Conservation (phyloP, 768 basidiomycete genomes). For the Leucosporidium scottii region DNA sequence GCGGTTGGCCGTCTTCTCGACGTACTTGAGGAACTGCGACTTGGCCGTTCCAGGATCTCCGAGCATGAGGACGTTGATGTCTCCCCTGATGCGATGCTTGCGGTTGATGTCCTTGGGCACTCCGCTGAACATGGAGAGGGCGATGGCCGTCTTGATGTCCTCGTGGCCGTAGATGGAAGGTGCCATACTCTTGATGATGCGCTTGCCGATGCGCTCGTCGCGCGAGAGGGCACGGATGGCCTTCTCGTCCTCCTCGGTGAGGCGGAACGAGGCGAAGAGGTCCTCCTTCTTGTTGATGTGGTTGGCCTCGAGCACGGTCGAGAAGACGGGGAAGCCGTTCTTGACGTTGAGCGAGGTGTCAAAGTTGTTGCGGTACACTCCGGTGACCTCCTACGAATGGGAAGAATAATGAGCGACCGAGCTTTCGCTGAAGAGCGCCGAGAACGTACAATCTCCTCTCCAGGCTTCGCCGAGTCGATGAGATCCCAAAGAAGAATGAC, state of each 20-base stretch:
- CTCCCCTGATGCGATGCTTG: conserved; percentile 92
- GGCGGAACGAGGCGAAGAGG: conserved; percentile 91
- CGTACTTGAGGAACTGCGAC: conserved; percentile 97
- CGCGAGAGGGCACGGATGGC: conserved; percentile 78
- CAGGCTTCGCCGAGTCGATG: conserved; percentile 95
- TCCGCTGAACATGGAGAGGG: conserved; percentile 89
- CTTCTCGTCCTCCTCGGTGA: conserved; percentile 94
- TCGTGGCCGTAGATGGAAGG: conserved; percentile 99
- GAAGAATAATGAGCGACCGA: not conserved
- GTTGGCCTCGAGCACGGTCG: conserved; percentile 95
- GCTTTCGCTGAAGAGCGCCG: not conserved
- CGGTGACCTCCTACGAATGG: conserved; percentile 78
- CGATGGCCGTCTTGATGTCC: conserved; percentile 95
- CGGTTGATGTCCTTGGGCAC: conserved; percentile 92
- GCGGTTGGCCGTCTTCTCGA: conserved; percentile 95
- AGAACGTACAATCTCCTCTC: conserved; percentile 83
- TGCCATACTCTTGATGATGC: conserved; percentile 96
- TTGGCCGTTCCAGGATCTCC: conserved; percentile 97
- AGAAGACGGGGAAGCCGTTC: conserved; percentile 99
- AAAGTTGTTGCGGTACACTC: conserved; percentile 97
- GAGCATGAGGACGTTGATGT: conserved; percentile 66
- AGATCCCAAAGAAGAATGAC: conserved; percentile 96
- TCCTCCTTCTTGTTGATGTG: conserved; percentile 99
- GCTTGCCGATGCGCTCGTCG: conserved; percentile 91
- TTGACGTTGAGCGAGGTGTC: conserved; percentile 96